phyloP scores from a whole-genome alignment of 441 rosid species.

The Jatropha multifida region DNA sequence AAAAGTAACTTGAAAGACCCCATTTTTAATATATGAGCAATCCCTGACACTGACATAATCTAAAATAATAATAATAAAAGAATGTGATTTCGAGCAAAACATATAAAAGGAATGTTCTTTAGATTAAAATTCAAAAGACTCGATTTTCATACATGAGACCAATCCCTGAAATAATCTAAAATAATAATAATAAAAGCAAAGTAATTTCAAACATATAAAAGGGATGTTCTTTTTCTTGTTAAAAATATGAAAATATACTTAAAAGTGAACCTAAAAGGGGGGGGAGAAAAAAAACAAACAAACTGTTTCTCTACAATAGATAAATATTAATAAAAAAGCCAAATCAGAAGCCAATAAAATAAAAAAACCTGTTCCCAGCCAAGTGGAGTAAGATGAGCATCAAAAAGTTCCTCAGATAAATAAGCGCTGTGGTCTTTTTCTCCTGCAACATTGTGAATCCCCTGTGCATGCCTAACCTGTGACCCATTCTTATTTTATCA shows the following conservation, averaged over 20 bases:
- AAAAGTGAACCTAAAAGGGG: neutral
- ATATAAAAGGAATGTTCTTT: too few species aligned
- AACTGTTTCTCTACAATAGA: neutral
- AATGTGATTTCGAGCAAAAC: too few species aligned
- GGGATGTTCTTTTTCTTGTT: neutral
- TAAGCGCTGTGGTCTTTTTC: slow-evolving; percentile 34
- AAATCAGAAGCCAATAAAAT: neutral
- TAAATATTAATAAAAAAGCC: neutral
- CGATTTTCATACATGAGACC: neutral
- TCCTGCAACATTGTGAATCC: slow-evolving; percentile 58
- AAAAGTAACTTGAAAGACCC: neutral
- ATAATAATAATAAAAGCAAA: neutral
- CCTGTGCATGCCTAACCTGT: slow-evolving; percentile 61
- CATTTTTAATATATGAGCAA: neutral
- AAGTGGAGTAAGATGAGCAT: slow-evolving; percentile 52
- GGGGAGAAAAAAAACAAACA: neutral
- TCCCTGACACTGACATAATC: too few species aligned
- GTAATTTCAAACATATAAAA: too few species aligned
- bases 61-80: too few species aligned
- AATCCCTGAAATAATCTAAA: neutral
- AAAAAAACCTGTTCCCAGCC: slow-evolving; percentile 53
- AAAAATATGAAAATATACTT: neutral
- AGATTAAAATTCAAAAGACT: too few species aligned
- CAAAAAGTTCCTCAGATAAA: slow-evolving; percentile 45
- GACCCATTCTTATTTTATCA: neutral